A percentile compares a stretch with the other conserved stretches of the same genome.
Evolutionary conservation across 225 moss, liverwort and hornwort species (phyloP).

Genomic region (Polytrichum formosum): DNA sequence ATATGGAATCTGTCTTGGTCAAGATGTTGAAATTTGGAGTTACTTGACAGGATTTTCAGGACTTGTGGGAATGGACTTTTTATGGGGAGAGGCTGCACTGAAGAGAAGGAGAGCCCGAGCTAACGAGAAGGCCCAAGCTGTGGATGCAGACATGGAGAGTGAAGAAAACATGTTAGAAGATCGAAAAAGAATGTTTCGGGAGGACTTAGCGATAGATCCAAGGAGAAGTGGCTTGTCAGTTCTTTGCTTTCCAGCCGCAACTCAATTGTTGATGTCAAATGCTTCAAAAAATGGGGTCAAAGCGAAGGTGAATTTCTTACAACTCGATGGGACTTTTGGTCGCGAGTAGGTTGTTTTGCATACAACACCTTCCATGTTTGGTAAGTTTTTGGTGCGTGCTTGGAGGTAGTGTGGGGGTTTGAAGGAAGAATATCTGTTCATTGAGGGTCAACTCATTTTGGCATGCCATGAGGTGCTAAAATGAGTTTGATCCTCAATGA

Average conservation of each 20-base stretch:
- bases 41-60: slow-evolving; percentile 40
- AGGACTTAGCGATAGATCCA: slow-evolving; percentile 79
- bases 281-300: slow-evolving; percentile 18
- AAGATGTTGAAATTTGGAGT: neutral
- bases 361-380: no score
- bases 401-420: no score
- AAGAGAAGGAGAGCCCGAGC: slow-evolving; percentile 60
- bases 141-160: slow-evolving; percentile 39
- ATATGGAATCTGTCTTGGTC: no score
- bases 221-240: slow-evolving; percentile 88
- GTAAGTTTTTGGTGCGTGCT: no score
- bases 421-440: no score
- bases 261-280: slow-evolving; percentile 17
- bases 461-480: no score
- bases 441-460: no score
- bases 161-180: slow-evolving; percentile 41
- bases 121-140: slow-evolving; percentile 23
- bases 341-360: no score
- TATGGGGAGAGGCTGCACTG: slow-evolving; percentile 95
- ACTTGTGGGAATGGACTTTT: slow-evolving; percentile 76
- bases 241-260: slow-evolving; percentile 55
- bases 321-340: no score
- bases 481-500: no score
- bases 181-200: slow-evolving; percentile 68
- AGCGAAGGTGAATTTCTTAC: slow-evolving; percentile 20